Evolutionary conservation across 306 rosid genomes (phyloP), one percentile per base, ranked within the genome.

Genomic region (Cucurbita pepo): DNA sequence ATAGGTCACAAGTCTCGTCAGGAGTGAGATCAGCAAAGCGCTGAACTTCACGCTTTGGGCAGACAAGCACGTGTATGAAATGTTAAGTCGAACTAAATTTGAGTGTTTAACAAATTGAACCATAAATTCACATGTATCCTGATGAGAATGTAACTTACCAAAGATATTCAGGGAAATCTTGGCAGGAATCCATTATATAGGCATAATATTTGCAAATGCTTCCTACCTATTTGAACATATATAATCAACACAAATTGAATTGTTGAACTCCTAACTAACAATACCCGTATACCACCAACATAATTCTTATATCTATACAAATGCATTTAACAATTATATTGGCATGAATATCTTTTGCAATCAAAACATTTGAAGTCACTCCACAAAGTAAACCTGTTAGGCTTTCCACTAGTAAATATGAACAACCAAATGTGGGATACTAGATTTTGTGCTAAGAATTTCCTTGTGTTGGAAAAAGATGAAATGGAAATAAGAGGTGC

Each of bases 41-140:
- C 72, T 87, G 89, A 64, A 86, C 98, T 83, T 90, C 97, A 19
- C 96, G 96, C 85, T 86, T 90, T n/a, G 98, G 96, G 78, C 94
- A 88, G 78, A 94, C 79, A 38, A 94, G 97, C 80, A 94, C 98
- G 74, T 94, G 97, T 90, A 80, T 65, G 78, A 67, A 75, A 75
- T 21, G 94, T 84, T 81, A 93, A 93, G 98, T 77, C 80, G 2
- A 78, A 80, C 75, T 79, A 84, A 64, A 71, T 72, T 13, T 8
- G 34, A 30, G 34, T 30, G 34, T 30, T 30, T 30, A 30, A 30
- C 21, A 36, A 62, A 8, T 64, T 64, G 71, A 67, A n/a, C 41
- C 41, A 13, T 44, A 45, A 67, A 7, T 44, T 41, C 70, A 41
- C n/a, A 66, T 10, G 38, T 44, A 18, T 12, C 21, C 55, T n/a